Evolutionary conservation across 495 filamentous ascomycete species (phyloP), one percentile per base, ranked within the genome.

Genomic region (Entonaema liquescens): DNA sequence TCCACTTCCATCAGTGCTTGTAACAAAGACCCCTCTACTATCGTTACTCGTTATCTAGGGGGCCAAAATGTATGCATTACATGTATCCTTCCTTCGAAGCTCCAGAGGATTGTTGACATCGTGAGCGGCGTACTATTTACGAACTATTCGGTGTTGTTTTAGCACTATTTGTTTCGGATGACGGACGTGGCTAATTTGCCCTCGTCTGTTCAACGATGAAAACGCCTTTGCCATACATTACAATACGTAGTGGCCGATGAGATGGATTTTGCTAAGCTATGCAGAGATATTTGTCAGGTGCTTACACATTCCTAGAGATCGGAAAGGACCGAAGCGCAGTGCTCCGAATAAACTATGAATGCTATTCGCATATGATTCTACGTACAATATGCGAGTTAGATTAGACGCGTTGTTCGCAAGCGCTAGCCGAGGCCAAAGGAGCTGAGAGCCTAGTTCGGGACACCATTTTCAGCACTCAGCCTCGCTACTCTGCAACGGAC

Each of bases 311-410:
- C 49, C 35, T 52, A 61, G 26, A 65, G 49, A 21, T 38, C 60
- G 70, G 70, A 60, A 63, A 72, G 65, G 65, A 65, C 70, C 70
- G 70, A 72, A 68, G 60, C 65, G 70, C 70, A 72, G 62, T 42
- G 50, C 50, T 50, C 65, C 70, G 65, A 50, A 60, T 50, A 44
- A 35, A 59, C 33, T 55, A 36, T 57, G 2, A 23, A 56, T 60
- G 17, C 19, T 29, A 25, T 60, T 2, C 31, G 56, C 55, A 70
- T 65, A 40, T 53, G 49, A 60, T 63, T 25, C 42, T 19, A n/a
- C 31, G 9, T 61, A 28, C 29, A 36, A 17, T 47, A 26, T 56
- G 33, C 36, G 17, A 54, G 33, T 35, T 58, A 17, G 21, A 35
- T 62, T 71, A 59, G 52, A 52, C 68, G 61, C 57, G 53, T 38